Base-by-base conservation (phyloP, 108 stramenopile genomes). In the Cyclotella sp. region DNA sequence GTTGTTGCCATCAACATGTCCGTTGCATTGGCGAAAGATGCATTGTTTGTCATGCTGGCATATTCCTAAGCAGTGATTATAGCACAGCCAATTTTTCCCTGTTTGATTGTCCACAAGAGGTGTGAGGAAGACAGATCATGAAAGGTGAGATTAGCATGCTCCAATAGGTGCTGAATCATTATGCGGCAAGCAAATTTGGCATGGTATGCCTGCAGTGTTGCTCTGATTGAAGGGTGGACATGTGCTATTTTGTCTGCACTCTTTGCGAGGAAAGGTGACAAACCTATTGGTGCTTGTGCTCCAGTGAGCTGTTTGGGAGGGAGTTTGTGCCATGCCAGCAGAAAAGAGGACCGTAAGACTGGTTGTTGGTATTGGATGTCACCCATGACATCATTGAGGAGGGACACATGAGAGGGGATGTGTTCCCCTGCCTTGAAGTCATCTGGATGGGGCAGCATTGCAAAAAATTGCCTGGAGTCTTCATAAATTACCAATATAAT, bases 401-500 rank as follows among this genome's bases (percentile, higher is more conserved):
- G n/a, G 2, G 68, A 68, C 28, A 9, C 15, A 8, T 24, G 26
- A 8, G 8, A 26, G 14, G 52, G 14, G 7, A 51, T 26, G 40
- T 13, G 9, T 42, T 7, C 21, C 3, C 43, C 63, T 13, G 42
- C 41, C 16, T 14, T 30, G 7, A 64, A 28, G 13, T 64, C 63
- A 9, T 24, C 13, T 3, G 43, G 63, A 5, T 9, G 18, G 0
- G 6, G 9, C 22, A 0, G 0, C 14, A 6, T 64, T 7, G 27
- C 19, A 28, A 64, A 64, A 14, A 44, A 64, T 1, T 19, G 16
- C 3, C 63, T 1, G 0, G 24, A 45, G 21, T 64, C 63, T 14
- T 64, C 63, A 26, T 44, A 64, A 22, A 64, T 64, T 44, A 43
- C 63, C 63, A 42, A 64, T 22, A 43, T 45, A 43, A 64, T 45